Conservation (phyloP, 2,329 filamentous ascomycete species). For the Fulvia fulva region DNA sequence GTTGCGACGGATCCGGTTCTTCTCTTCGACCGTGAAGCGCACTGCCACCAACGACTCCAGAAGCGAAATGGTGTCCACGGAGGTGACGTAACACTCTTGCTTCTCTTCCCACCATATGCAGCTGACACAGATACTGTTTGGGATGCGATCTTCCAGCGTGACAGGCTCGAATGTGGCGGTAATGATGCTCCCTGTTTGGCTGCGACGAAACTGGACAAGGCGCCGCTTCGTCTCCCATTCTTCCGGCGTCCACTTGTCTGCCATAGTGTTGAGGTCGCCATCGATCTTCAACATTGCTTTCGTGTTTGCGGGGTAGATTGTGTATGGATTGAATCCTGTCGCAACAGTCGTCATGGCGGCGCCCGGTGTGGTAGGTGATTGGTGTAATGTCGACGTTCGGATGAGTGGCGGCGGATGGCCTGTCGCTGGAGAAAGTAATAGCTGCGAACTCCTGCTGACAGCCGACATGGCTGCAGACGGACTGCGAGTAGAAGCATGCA, state of each 20-base stretch:
- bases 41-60: conserved; percentile 83
- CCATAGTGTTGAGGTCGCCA: conserved; percentile 82
- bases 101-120: conserved; percentile 97
- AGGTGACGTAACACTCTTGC: conserved; percentile 86
- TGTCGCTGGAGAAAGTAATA: conserved; percentile 44
- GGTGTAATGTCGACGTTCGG: conserved; percentile 63
- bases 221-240: conserved; percentile 76
- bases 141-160: conserved; percentile 70
- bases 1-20: conserved; percentile 95
- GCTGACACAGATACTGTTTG: conserved; percentile 88
- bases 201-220: conserved; percentile 82
- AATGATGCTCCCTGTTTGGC: conserved; percentile 76
- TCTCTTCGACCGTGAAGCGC: conserved; percentile 92
- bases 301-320: conserved; percentile 63
- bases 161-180: conserved; percentile 76
- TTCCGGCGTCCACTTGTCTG: conserved; percentile 73
- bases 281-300: conserved; percentile 83
- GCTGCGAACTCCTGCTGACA: conserved; percentile 25
- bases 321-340: conserved; percentile 67
- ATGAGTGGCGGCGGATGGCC: conserved; percentile 58
- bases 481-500: conserved; percentile 21
- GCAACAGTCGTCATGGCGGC: conserved; percentile 29
- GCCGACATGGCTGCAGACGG: conserved; percentile 27
- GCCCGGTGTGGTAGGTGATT: conserved; percentile 47
- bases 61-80: conserved; percentile 94